Evolutionary conservation across 2,329 filamentous ascomycete species (phyloP).

Genomic region (Chrysoporthe austroafricana): DNA sequence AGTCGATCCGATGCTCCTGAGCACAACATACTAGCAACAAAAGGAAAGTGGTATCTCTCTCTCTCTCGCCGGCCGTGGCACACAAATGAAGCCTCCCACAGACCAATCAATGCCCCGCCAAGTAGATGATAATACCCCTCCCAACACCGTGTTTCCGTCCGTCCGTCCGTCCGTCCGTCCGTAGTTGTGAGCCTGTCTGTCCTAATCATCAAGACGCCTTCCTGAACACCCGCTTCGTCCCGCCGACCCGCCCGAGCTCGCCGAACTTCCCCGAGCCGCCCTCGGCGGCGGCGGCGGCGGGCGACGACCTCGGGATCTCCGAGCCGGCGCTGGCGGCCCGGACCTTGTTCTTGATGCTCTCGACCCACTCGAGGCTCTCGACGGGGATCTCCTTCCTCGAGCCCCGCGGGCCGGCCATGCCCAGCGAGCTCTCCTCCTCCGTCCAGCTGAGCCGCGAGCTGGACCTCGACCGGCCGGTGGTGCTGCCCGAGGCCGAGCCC

Average conservation of each 20-base stretch:
- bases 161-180: not conserved
- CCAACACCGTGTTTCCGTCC: not conserved
- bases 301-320: constrained; percentile 38
- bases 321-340: constrained; percentile 65
- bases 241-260: constrained; percentile 72
- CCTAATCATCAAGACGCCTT: constrained; percentile 37
- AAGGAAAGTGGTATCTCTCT: constrained; percentile 29
- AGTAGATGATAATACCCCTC: not conserved
- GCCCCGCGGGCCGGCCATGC: constrained; percentile 71
- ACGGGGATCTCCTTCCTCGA: constrained; percentile 70
- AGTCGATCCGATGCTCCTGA: constrained; percentile 8
- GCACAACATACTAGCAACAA: constrained; percentile 10
- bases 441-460: constrained; percentile 61
- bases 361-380: constrained; percentile 79
- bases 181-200: constrained; percentile 8
- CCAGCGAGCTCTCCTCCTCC: constrained; percentile 64
- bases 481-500: constrained; percentile 25
- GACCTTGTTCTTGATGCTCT: constrained; percentile 81
- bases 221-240: constrained; percentile 73
- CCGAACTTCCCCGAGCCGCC: constrained; percentile 55
- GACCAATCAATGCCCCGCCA: not conserved
- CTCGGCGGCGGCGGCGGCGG: constrained; percentile 36
- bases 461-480: constrained; percentile 47
- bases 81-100: constrained; percentile 13
- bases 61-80: constrained; percentile 24